phyloP scores from a whole-genome alignment of 1,139 yeast species.

The Yamadazyma triangularis region DNA sequence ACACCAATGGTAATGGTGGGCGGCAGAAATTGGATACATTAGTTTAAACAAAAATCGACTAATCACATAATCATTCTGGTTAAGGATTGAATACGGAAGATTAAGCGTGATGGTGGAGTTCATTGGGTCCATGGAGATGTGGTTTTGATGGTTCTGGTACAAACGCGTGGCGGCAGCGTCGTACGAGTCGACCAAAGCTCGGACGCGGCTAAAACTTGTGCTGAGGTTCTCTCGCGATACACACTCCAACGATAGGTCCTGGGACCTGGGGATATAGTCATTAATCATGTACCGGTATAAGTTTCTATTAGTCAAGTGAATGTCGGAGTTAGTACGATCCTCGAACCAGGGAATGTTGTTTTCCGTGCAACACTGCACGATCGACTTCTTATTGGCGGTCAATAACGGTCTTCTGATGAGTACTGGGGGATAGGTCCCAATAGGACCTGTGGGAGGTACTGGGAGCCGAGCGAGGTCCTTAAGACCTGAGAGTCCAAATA shows the following conservation, averaged over 20 bases:
- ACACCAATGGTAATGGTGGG: constrained; percentile 41
- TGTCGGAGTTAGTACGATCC: constrained; percentile 59
- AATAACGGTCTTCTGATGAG: constrained; percentile 53
- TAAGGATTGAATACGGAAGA: too few relatives aligned
- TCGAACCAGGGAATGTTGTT: constrained; percentile 56
- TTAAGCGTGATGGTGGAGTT: too few relatives aligned
- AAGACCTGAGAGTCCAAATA: constrained; percentile 55
- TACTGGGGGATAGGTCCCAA: constrained; percentile 12
- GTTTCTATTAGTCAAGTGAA: constrained; percentile 53
- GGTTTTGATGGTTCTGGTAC: too few relatives aligned
- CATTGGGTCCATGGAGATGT: too few relatives aligned
- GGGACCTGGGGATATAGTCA: constrained; percentile 19
- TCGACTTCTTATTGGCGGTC: constrained; percentile 34
- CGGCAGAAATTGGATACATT: constrained; percentile 34
- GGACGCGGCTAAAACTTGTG: constrained; percentile 13
- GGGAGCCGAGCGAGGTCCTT: constrained; percentile 24
- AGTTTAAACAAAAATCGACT: constrained; percentile 29
- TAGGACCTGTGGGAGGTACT: constrained; percentile 13
- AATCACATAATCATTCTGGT: constrained; percentile 18
- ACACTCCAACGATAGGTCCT: too few relatives aligned
- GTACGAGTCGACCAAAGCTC: too few relatives aligned
- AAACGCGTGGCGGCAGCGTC: too few relatives aligned
- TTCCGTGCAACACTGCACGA: constrained; percentile 41
- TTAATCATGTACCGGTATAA: constrained; percentile 31
- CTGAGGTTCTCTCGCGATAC: constrained; percentile 6